Base-by-base conservation (phyloP, 2,329 filamentous ascomycete genomes). In the Dactylella cylindrospora region DNA sequence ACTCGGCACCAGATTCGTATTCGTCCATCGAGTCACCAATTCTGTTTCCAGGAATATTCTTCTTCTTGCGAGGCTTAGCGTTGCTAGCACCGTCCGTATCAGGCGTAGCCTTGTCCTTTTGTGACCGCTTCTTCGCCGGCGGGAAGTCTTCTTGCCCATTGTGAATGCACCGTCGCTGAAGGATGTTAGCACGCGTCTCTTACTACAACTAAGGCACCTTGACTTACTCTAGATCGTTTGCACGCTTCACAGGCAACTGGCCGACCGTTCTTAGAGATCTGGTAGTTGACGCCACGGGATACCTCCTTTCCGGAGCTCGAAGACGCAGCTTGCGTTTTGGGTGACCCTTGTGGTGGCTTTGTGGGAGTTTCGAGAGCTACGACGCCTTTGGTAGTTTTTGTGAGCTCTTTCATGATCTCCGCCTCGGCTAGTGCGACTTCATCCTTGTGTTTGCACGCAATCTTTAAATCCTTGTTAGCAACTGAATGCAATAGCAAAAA, bases 211-310 rank as follows among this genome's bases (percentile, higher is more conserved):
- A 26, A 47, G 23, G 13, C 22, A 35, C 6, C 15, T 19, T 17
- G 40, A 44, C 55, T 13, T 55, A 65, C 62, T 36, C 62, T 51
- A 33, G 62, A 65, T 49, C 55, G 62, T 28, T 61, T 62, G 41
- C 62, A 65, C 13, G 62, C 59, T 31, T 64, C 59, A 20, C 59
- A 64, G 17, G 59, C 59, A 29, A 64, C 59, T 2, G 59, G 59
- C 12, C 59, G 36, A 13, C 59, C 59, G 17, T 64, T 64, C 44
- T 64, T 64, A 5, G 59, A 64, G 32, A 64, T 64, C 20, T 64
- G 49, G 35, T 64, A 64, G 19, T 61, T 61, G 29, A 53, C 55
- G 6, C 55, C 55, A 8, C 55, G 47, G 10, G 26, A 20, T 5
- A 41, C 17, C 41, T 61, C 55, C 29, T 61, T 61, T 6, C n/a